Percentiles rank a stretch among this genome's conserved stretches.
phyloP scores from a whole-genome alignment of 2,329 filamentous ascomycete species.

The Thyridium curvatum region DNA sequence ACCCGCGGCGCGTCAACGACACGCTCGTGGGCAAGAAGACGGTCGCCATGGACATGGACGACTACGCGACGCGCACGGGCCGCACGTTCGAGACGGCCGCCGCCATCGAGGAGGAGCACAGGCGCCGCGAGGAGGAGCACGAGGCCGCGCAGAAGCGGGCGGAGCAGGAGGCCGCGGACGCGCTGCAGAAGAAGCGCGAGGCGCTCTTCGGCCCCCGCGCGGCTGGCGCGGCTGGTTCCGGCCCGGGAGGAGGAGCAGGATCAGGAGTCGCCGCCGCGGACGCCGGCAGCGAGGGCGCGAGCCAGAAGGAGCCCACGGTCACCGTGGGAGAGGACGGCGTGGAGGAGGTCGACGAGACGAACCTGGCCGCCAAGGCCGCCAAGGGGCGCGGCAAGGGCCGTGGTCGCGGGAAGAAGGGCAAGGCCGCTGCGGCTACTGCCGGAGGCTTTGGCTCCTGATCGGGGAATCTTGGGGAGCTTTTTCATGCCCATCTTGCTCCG shows the following conservation, averaged over 20 bases:
- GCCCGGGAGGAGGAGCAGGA: conserved; percentile 6
- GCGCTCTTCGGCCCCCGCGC: conserved; percentile 32
- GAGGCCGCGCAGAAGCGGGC: conserved; percentile 37
- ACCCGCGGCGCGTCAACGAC: conserved; percentile 56
- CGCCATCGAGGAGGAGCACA: conserved; percentile 48
- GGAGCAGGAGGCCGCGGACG: conserved; percentile 40
- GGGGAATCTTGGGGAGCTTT: no score
- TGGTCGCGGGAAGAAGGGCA: conserved; percentile 5
- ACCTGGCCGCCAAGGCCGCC: conserved; percentile 4
- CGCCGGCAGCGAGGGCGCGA: neutral
- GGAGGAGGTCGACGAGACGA: conserved; percentile 14
- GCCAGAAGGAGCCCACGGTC: neutral
- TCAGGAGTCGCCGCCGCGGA: neutral
- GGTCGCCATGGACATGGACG: conserved; percentile 51
- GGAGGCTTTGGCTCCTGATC: no score
- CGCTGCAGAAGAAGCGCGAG: conserved; percentile 40
- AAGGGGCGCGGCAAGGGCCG: conserved; percentile 4
- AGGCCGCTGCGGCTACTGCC: conserved; percentile 3
- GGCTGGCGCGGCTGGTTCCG: conserved; percentile 8
- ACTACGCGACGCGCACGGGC: conserved; percentile 50
- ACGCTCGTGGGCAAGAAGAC: conserved; percentile 56
- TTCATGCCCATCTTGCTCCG: no score
- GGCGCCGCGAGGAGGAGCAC: conserved; percentile 33
- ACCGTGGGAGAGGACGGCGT: conserved; percentile 6
- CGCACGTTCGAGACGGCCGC: conserved; percentile 49